Percentiles rank a stretch among this genome's conserved stretches.
Conservation (phyloP, 2,329 filamentous ascomycete genomes). For the Huntiella bhutanensis region DNA sequence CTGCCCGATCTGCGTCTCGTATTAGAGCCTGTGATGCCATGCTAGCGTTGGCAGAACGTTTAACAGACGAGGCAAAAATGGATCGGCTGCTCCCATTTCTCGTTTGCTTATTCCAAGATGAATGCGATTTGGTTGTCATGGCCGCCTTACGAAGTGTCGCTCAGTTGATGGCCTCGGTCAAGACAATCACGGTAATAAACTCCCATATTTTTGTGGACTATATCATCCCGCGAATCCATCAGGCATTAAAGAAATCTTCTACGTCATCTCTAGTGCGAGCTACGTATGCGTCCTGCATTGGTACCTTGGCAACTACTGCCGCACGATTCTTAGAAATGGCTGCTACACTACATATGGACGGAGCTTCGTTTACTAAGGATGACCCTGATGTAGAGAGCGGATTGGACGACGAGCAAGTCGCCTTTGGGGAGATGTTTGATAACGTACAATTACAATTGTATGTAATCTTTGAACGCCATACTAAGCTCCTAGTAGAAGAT, state of each 20-base stretch:
- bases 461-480: constrained; percentile 69
- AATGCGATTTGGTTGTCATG: constrained; percentile 66
- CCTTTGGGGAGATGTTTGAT: constrained; percentile 72
- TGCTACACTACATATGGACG: constrained; percentile 68
- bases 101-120: constrained; percentile 64
- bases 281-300: constrained; percentile 83
- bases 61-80: constrained; percentile 90
- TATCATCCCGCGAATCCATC: constrained; percentile 43
- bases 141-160: constrained; percentile 73
- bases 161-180: constrained; percentile 71
- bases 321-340: constrained; percentile 78
- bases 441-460: constrained; percentile 68
- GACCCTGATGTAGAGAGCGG: constrained; percentile 67
- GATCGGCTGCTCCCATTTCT: constrained; percentile 85
- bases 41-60: constrained; percentile 71
- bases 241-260: constrained; percentile 16
- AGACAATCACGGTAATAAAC: constrained; percentile 65
- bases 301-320: constrained; percentile 71
- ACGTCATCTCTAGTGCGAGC: constrained; percentile 59
- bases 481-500: constrained; percentile 78
- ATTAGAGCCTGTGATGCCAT: constrained; percentile 81
- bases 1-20: constrained; percentile 70
- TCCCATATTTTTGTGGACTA: constrained; percentile 52
- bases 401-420: constrained; percentile 38
- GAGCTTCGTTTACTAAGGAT: constrained; percentile 48